Percentiles rank a stretch among this genome's conserved stretches.
These are phyloP conservation scores for Phytophthora pini DNA, from an alignment of 352 stramenopile genomes.

Conservation along the genomic window DNA sequence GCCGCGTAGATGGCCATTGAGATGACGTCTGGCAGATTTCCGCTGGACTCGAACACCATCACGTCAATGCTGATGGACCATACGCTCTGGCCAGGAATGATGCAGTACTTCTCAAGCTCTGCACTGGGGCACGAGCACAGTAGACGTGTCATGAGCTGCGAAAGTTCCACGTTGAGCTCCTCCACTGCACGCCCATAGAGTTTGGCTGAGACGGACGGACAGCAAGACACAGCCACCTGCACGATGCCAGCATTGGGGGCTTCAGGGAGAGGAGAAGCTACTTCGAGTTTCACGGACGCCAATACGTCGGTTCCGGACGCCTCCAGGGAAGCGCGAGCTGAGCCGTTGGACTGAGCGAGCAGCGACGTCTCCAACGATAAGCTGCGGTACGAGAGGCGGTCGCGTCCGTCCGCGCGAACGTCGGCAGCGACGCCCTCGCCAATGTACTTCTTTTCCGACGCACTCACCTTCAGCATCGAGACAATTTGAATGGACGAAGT, in stretches of 20 bases:
- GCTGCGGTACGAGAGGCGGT: conserved; percentile 68
- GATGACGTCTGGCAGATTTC: conserved; percentile 78
- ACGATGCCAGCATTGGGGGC: conserved; percentile 61
- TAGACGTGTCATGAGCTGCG: conserved; percentile 77
- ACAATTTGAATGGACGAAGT: conserved; percentile 12
- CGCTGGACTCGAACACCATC: conserved; percentile 81
- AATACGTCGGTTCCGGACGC: conserved; percentile 75
- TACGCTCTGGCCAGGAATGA: conserved; percentile 76
- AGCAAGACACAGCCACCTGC: conserved; percentile 64
- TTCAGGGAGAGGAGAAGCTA: conserved; percentile 52
- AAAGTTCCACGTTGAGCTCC: conserved; percentile 82
- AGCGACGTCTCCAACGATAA: conserved; percentile 74
- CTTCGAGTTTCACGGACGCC: conserved; percentile 82
- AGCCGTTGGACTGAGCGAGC: conserved; percentile 81
- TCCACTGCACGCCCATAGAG: conserved; percentile 71
- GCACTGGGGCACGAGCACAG: conserved; percentile 58
- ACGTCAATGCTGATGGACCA: conserved; percentile 79
- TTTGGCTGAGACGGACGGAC: conserved; percentile 78
- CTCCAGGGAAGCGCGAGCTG: conserved; percentile 71
- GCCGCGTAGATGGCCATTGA: conserved; percentile 85
- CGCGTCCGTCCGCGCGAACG: conserved; percentile 73
- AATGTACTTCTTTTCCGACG: conserved; percentile 81
- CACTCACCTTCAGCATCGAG: conserved; percentile 78
- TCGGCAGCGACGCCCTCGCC: conserved; percentile 71
- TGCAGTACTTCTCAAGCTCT: conserved; percentile 67